Conservation (phyloP, 352 stramenopile genomes). For the Globisporangium orthogonon region DNA sequence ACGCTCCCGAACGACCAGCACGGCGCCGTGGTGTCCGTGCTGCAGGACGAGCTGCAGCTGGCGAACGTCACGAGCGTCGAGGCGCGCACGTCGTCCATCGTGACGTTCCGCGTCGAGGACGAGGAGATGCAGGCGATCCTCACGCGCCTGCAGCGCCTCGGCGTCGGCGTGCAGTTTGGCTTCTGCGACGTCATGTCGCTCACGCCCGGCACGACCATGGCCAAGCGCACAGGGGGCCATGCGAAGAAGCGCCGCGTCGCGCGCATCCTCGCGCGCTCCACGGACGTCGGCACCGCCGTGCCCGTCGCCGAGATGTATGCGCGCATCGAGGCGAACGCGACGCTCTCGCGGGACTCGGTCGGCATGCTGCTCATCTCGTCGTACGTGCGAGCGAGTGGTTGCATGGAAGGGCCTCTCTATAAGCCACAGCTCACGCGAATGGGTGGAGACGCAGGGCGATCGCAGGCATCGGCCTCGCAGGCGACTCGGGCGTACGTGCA, state of each 20-base stretch:
- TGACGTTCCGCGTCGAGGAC: constrained; percentile 83
- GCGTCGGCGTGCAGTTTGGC: constrained; percentile 79
- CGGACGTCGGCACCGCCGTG: constrained; percentile 73
- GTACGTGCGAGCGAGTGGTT: constrained; percentile 24
- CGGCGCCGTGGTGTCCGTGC: constrained; percentile 60
- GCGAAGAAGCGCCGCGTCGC: constrained; percentile 59
- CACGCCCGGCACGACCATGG: constrained; percentile 76
- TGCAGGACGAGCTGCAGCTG: constrained; percentile 81
- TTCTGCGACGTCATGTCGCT: constrained; percentile 88
- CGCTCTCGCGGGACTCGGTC: constrained; percentile 74
- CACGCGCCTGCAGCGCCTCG: constrained; percentile 76
- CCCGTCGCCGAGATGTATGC: constrained; percentile 86
- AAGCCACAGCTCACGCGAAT: background rate
- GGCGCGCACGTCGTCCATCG: constrained; percentile 80
- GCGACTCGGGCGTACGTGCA: constrained; percentile 47
- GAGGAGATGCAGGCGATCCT: constrained; percentile 80
- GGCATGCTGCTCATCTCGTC: constrained; percentile 85
- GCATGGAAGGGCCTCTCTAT: background rate
- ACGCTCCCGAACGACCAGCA: constrained; percentile 83
- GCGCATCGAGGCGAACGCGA: constrained; percentile 78
- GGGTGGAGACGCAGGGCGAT: constrained; percentile 37
- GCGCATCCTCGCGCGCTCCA: constrained; percentile 69
- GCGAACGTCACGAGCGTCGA: constrained; percentile 83
- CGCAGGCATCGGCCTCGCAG: constrained; percentile 72
- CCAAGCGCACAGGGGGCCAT: constrained; percentile 32